phyloP scores from a whole-genome alignment of 2,329 filamentous ascomycete species.

The Colletotrichum sp. region DNA sequence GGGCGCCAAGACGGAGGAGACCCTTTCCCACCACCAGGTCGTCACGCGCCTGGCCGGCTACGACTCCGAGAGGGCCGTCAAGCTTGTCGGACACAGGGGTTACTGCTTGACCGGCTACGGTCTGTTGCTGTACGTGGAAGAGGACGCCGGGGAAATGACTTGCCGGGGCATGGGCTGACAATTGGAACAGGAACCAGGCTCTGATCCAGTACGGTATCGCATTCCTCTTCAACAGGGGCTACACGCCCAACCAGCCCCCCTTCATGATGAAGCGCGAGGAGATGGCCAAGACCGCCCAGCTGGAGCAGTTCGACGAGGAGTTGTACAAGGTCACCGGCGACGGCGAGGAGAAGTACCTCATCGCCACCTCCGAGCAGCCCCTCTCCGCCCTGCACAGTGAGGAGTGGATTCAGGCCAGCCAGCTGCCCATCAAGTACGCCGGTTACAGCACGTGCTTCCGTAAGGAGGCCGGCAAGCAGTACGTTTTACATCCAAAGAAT shows the following conservation, averaged over 20 bases:
- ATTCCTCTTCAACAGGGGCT: conserved; percentile 82
- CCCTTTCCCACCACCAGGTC: conserved; percentile 94
- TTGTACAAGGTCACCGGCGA: conserved; percentile 92
- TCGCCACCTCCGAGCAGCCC: conserved; percentile 84
- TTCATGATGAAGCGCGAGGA: conserved; percentile 57
- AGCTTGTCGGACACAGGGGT: conserved; percentile 91
- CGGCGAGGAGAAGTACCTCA: conserved; percentile 81
- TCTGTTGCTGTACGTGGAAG: conserved; percentile 65
- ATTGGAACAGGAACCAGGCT: conserved; percentile 70
- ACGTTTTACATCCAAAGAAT: conserved; percentile 44
- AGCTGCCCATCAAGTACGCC: conserved; percentile 90
- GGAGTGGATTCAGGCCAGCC: conserved; percentile 86
- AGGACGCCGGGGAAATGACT: background rate
- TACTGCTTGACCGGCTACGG: conserved; percentile 93
- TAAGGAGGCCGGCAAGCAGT: conserved; percentile 85
- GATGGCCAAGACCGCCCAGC: conserved; percentile 98
- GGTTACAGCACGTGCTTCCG: conserved; percentile 96
- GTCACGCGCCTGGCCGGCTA: conserved; percentile 87
- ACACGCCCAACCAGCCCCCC: conserved; percentile 59
- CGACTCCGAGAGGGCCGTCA: conserved; percentile 90
- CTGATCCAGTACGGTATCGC: conserved; percentile 94
- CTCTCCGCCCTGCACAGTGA: conserved; percentile 91
- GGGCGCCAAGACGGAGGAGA: conserved; percentile 68
- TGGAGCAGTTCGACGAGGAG: conserved; percentile 97
- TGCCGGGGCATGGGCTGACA: background rate